Evolutionary conservation across 192 early-diverging fungal species (phyloP), one percentile per base, ranked within the genome.

Genomic region (Helicostylum pulchrum): DNA sequence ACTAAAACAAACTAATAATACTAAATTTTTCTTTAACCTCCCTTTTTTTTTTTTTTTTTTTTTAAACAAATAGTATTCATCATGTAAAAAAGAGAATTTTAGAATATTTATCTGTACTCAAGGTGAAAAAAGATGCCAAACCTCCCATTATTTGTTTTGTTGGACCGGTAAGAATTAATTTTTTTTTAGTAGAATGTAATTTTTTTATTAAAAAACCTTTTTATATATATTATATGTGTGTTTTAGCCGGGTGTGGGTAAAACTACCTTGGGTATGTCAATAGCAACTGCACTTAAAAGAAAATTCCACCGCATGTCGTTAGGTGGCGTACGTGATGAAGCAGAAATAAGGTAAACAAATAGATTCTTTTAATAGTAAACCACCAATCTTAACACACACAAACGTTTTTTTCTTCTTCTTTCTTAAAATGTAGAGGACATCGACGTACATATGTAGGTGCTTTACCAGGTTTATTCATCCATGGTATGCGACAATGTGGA

Each of bases 361-460:
- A 89, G 26, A 32, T 30, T 9, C 19, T 17, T 15, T 34, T 17
- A 34, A 14, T 1, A 3, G 14, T 56, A 42, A 17, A 56, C n/a
- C 0, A 31, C 3, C 8, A 3, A 23, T 52, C 11, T 52, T 31
- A 15, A 9, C 2, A 54, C 26, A 54, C 3, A n/a, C n/a, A n/a
- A n/a, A n/a, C n/a, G n/a, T n/a, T n/a, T n/a, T n/a, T n/a, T n/a
- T n/a, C n/a, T n/a, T n/a, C n/a, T n/a, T n/a, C n/a, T 26, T 26
- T 26, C 2, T 26, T 75, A 31, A 56, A 56, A 10, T 19, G 21
- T 48, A 65, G 53, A 31, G 93, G 93, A 2, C 93, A 94, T 71
- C 78, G 93, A 20, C 80, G 91, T 17, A 94, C 93, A 3, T 94
- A 94, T 73, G 82, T 94, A 53, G 93, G 93, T 4, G 90, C 93